Percentiles rank a stretch among this genome's conserved stretches.
These are phyloP conservation scores for Oryza meyeriana DNA, from an alignment of 176 grass and related monocot species.

Conservation along the genomic window DNA sequence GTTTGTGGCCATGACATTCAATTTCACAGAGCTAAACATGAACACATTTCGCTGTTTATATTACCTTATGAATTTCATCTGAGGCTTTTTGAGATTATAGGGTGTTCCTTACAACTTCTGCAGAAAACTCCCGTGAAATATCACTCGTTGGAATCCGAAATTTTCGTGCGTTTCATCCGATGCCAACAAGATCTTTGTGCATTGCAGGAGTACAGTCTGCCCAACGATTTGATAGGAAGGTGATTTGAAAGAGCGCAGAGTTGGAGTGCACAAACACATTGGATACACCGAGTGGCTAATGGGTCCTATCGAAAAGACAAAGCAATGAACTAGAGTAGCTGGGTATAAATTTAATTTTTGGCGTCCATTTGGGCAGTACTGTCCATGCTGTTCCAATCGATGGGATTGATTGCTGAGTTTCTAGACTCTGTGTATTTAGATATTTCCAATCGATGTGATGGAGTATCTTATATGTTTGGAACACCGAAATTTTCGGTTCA, in stretches of 20 bases:
- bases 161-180: background rate
- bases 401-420: constrained; percentile 13
- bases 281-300: background rate
- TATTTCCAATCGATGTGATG: constrained; percentile 9
- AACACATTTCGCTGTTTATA: background rate
- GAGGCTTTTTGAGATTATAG: too few relatives aligned
- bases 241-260: constrained; percentile 4
- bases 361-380: background rate
- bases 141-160: background rate
- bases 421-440: background rate
- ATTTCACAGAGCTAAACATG: background rate
- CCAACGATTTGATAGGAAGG: background rate
- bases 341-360: background rate
- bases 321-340: background rate
- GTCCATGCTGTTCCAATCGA: constrained; percentile 7
- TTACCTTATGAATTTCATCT: background rate
- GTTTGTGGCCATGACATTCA: too few relatives aligned
- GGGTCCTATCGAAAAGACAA: constrained; percentile 19
- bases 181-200: background rate
- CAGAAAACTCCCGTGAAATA: too few relatives aligned
- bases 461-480: background rate
- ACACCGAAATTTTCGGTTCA: background rate
- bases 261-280: constrained; percentile 14
- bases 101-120: too few relatives aligned
- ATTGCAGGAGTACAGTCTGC: background rate